Base-by-base conservation (phyloP, 75 land plant species). In the Selaginella tamariscina region DNA sequence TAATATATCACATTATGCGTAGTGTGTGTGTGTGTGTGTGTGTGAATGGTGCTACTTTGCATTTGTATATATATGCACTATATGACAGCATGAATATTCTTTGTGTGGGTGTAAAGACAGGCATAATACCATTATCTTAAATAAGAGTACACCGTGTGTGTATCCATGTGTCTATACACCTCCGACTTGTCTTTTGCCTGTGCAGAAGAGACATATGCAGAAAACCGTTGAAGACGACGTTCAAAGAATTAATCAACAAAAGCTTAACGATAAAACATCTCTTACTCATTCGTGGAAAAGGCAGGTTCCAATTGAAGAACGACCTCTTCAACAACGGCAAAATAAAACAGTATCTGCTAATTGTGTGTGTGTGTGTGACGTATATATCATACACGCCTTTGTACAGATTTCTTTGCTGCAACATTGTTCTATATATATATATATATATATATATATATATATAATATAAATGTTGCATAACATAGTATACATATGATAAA, bases 1-100 rank as follows among this genome's bases (percentile, higher is more conserved):
- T 92, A 65, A 55, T 62, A n/a, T 21, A 32, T 62, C n/a, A 27
- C 18, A 55, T 75, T 29, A 15, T 39, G n/a, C n/a, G n/a, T n/a
- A n/a, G n/a, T n/a, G n/a, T n/a, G n/a, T n/a, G n/a, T n/a, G n/a
- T n/a, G n/a, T n/a, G n/a, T n/a, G n/a, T n/a, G n/a, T n/a, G n/a
- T n/a, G n/a, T n/a, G n/a, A n/a, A n/a, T n/a, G n/a, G n/a, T n/a
- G n/a, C n/a, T n/a, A n/a, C n/a, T n/a, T n/a, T n/a, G n/a, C n/a
- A n/a, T n/a, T n/a, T n/a, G n/a, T n/a, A n/a, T n/a, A n/a, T n/a
- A n/a, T n/a, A n/a, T n/a, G n/a, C n/a, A n/a, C n/a, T n/a, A n/a
- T n/a, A n/a, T n/a, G n/a, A n/a, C 49, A 5, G 5, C 49, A 39
- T 5, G 49, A 39, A 39, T 39, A 15, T 5, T 15, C 49, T 39